Evolutionary conservation across 441 rosid genomes (phyloP).

Genomic region (Omphalea diandra): DNA sequence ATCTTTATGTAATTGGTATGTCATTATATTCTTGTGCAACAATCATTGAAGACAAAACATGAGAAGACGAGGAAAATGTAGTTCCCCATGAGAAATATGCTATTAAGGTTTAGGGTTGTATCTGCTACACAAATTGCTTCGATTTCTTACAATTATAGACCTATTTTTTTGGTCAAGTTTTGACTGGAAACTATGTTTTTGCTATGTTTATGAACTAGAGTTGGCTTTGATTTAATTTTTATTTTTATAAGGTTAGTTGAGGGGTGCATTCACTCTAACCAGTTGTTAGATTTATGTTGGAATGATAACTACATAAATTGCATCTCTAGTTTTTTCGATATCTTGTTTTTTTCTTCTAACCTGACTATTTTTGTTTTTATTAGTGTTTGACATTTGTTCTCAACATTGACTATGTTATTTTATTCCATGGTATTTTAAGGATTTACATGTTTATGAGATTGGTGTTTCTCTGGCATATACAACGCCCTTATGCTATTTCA

Average conservation of each 20-base stretch:
- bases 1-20: background rate
- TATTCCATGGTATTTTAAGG: no score
- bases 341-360: background rate
- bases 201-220: constrained; percentile 14
- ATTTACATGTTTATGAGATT: no score
- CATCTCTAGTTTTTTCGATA: background rate
- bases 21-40: constrained; percentile 17
- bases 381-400: background rate
- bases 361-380: background rate
- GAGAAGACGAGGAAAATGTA: constrained; percentile 38
- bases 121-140: constrained; percentile 7
- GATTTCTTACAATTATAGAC: constrained; percentile 18
- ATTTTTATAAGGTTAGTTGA: constrained; percentile 12
- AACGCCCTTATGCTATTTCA: no score
- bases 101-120: constrained; percentile 29
- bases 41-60: constrained; percentile 35
- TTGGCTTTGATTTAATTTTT: background rate
- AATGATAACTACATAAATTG: background rate
- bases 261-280: background rate
- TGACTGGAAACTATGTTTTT: constrained; percentile 12
- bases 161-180: constrained; percentile 20
- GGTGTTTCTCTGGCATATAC: no score
- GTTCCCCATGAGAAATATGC: constrained; percentile 41
- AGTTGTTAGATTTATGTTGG: constrained; percentile 14
- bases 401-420: background rate